Evolutionary conservation across 768 basidiomycete species (phyloP).

Genomic region (Mycena maculata): DNA sequence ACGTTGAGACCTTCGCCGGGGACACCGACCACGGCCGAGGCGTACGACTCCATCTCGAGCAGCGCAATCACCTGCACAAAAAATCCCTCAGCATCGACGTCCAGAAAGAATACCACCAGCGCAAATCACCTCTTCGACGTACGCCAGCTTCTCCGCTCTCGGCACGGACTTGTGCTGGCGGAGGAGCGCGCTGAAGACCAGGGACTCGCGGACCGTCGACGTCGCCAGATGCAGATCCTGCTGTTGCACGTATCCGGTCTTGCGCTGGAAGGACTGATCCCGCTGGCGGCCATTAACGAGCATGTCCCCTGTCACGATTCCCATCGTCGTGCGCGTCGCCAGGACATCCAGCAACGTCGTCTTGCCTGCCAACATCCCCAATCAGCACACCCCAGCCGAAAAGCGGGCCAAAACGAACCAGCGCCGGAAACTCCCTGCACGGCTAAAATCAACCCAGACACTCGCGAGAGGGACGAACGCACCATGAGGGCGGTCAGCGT

Average conservation of each 20-base stretch:
- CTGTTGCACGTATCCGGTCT: conserved; percentile 62
- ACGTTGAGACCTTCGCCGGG: conserved; percentile 50
- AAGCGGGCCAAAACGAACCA: neutral
- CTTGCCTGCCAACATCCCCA: conserved; percentile 39
- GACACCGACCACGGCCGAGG: conserved; percentile 60
- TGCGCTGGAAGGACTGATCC: conserved; percentile 54
- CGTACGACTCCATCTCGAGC: conserved; percentile 59
- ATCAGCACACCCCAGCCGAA: neutral
- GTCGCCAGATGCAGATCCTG: conserved; percentile 60
- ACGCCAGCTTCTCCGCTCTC: conserved; percentile 55
- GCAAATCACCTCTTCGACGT: conserved; percentile 60
- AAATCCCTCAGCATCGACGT: too few relatives aligned
- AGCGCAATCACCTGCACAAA: too few relatives aligned
- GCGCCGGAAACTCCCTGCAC: conserved; percentile 21
- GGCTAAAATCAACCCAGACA: too few relatives aligned
- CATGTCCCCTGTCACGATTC: conserved; percentile 59
- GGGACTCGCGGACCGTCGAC: conserved; percentile 61
- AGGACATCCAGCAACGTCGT: conserved; percentile 58
- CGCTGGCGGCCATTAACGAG: conserved; percentile 51
- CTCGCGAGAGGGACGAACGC: neutral
- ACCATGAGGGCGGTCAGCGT: conserved; percentile 65
- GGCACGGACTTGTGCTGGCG: conserved; percentile 55
- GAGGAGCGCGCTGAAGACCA: conserved; percentile 59
- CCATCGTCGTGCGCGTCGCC: conserved; percentile 59
- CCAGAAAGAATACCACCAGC: too few relatives aligned